Evolutionary conservation across 805 yeast genomes (phyloP).

Genomic region (Schwanniomyces yamadae): DNA sequence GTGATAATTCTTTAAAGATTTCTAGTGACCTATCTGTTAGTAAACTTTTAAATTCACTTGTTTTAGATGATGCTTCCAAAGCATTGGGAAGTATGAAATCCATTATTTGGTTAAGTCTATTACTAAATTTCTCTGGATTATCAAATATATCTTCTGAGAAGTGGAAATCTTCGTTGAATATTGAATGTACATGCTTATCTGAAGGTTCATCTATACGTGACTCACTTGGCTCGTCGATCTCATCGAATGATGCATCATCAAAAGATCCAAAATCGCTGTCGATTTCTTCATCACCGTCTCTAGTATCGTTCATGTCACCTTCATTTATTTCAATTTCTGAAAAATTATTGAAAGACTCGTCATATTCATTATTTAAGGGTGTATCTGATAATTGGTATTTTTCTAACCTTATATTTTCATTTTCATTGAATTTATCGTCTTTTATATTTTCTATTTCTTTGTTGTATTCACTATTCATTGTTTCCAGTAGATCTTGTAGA

Average conservation of each 20-base stretch:
- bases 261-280: slow-evolving; percentile 41
- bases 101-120: slow-evolving; percentile 11
- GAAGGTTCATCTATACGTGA: background rate
- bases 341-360: slow-evolving; percentile 13
- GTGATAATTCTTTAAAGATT: slow-evolving; percentile 48
- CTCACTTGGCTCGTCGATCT: slow-evolving; percentile 10
- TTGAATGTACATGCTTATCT: background rate
- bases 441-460: too few species aligned
- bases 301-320: slow-evolving; percentile 6
- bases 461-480: too few species aligned
- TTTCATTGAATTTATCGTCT: too few species aligned
- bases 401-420: too few species aligned
- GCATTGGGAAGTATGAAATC: slow-evolving; percentile 9
- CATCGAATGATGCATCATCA: slow-evolving; percentile 34
- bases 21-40: slow-evolving; percentile 35
- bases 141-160: slow-evolving; percentile 14
- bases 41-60: slow-evolving; percentile 6
- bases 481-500: too few species aligned
- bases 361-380: slow-evolving; percentile 1
- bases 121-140: slow-evolving; percentile 10
- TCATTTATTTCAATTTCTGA: too few species aligned
- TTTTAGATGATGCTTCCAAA: background rate
- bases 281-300: slow-evolving; percentile 19
- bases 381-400: too few species aligned
- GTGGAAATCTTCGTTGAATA: background rate